phyloP scores from a whole-genome alignment of 2,329 filamentous ascomycete genomes.

The Aspergillus fischeri region DNA sequence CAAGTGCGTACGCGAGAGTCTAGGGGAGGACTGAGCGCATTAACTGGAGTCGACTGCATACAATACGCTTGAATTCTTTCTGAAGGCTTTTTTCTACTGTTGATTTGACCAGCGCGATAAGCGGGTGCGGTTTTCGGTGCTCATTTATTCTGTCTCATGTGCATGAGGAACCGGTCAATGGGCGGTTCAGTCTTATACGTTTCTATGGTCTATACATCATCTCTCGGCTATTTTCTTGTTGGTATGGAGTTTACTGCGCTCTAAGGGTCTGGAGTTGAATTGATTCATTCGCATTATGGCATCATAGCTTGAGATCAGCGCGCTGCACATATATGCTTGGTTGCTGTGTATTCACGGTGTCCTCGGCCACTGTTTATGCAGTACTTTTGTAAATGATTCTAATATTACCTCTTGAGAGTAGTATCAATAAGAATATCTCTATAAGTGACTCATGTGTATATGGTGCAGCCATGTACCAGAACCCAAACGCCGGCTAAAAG shows the following conservation, averaged over 20 bases:
- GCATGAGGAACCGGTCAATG: not conserved
- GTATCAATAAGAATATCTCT: not conserved
- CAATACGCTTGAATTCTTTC: not conserved
- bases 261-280: conserved; percentile 1
- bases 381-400: not conserved
- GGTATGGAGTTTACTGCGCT: not conserved
- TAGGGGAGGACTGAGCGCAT: conserved; percentile 60
- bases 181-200: conserved; percentile 15
- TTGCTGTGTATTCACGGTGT: not conserved
- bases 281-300: not conserved
- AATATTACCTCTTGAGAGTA: not conserved
- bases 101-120: not conserved
- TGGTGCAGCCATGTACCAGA: not conserved
- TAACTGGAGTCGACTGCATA: not conserved
- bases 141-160: conserved; percentile 35
- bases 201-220: not conserved
- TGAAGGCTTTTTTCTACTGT: not conserved
- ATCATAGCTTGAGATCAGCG: not conserved
- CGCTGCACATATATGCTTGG: not conserved
- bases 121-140: not conserved
- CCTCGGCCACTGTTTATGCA: too few relatives aligned
- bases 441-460: not conserved
- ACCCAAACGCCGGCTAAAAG: not conserved
- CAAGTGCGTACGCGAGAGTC: conserved; percentile 73
- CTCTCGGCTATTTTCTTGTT: conserved; percentile 1